Conservation (phyloP, 1,139 yeast genomes). For the Saccharomyces uvarum region DNA sequence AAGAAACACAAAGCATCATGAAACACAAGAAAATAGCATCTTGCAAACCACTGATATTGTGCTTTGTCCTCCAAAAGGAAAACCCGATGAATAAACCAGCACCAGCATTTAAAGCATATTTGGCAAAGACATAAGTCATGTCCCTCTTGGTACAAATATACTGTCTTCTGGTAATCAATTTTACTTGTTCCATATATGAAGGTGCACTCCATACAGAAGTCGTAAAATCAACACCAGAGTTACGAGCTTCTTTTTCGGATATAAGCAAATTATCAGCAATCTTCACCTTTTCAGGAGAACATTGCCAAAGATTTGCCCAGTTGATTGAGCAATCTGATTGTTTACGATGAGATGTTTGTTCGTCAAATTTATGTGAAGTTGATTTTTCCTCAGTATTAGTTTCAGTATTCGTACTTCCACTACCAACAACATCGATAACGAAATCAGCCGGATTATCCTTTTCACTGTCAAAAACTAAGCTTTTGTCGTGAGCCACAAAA, state of each 20-base stretch:
- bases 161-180: conserved; percentile 33
- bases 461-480: conserved; percentile 15
- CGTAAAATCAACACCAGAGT: conserved; percentile 26
- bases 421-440: conserved; percentile 48
- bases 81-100: conserved; percentile 52
- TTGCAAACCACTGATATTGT: conserved; percentile 44
- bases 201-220: conserved; percentile 32
- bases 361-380: conserved; percentile 33
- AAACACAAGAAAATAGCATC: conserved; percentile 47
- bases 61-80: conserved; percentile 47
- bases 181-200: conserved; percentile 24
- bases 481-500: conserved; percentile 26
- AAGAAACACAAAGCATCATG: conserved; percentile 42
- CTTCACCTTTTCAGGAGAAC: conserved; percentile 32
- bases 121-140: conserved; percentile 38
- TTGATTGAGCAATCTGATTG: conserved; percentile 15
- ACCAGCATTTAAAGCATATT: conserved; percentile 34
- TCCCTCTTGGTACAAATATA: conserved; percentile 37
- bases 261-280: conserved; percentile 23
- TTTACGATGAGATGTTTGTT: conserved; percentile 18
- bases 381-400: conserved; percentile 32
- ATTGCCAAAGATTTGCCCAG: conserved; percentile 43
- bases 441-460: conserved; percentile 55
- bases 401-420: conserved; percentile 3
- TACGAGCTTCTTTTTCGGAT: conserved; percentile 19